A percentile compares a stretch with the other conserved stretches of the same genome.
These are phyloP conservation scores for Saccharomycopsis phalli DNA, from an alignment of 1,139 yeast genomes.

Conservation along the genomic window DNA sequence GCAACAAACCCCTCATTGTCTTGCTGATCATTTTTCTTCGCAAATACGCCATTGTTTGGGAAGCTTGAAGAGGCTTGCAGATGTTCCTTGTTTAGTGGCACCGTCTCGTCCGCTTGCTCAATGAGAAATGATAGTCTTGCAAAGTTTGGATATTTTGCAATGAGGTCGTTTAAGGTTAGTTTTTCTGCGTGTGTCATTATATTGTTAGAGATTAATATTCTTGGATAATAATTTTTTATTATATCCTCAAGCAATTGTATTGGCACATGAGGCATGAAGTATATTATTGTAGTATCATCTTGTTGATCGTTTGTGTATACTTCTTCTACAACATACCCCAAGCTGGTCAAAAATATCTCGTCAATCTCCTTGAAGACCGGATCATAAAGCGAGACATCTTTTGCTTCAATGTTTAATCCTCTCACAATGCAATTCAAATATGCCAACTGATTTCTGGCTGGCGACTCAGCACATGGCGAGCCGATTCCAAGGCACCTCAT, in stretches of 20 bases:
- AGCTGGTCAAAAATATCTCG: slow-evolving; percentile 1
- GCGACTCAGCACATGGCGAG: slow-evolving; percentile 22
- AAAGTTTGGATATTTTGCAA: slow-evolving; percentile 31
- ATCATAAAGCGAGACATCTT: slow-evolving; percentile 36
- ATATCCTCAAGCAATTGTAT: slow-evolving; percentile 35
- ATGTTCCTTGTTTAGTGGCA: too few species aligned
- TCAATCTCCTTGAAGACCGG: slow-evolving; percentile 38
- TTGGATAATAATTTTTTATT: slow-evolving; percentile 29
- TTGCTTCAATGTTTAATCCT: slow-evolving; percentile 9
- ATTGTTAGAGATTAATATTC: slow-evolving; percentile 38
- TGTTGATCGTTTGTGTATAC: neutral
- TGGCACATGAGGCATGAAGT: slow-evolving; percentile 47
- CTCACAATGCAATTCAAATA: slow-evolving; percentile 21
- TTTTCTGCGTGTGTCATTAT: slow-evolving; percentile 37
- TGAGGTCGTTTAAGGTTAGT: slow-evolving; percentile 32
- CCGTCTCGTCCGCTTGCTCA: neutral
- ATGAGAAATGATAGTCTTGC: slow-evolving; percentile 25
- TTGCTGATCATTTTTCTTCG: neutral
- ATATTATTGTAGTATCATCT: slow-evolving; percentile 23
- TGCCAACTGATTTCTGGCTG: slow-evolving; percentile 26
- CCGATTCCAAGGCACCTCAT: slow-evolving; percentile 29
- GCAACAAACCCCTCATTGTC: neutral
- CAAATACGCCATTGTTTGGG: too few species aligned
- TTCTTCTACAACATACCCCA: neutral
- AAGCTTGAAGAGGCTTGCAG: too few species aligned